Percentiles rank a stretch among this genome's conserved stretches.
These are phyloP conservation scores for Starmerella stigmatis DNA, from an alignment of 805 yeast species.

Conservation along the genomic window DNA sequence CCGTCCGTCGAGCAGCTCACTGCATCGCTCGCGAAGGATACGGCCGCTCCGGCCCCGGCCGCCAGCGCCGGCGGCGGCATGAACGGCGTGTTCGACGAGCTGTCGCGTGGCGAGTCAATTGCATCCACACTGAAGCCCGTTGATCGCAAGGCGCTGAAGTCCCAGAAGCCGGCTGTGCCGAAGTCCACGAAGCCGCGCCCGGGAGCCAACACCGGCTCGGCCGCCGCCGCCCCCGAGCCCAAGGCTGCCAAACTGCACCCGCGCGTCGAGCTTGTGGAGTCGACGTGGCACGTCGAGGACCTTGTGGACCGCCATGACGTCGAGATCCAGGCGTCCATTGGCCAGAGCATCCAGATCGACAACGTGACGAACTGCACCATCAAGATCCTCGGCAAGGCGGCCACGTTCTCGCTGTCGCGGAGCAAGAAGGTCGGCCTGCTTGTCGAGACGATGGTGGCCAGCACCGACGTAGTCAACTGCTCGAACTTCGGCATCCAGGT, in stretches of 20 bases:
- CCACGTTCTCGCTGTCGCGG: constrained; percentile 70
- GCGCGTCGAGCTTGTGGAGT: constrained; percentile 64
- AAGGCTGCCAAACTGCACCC: constrained; percentile 41
- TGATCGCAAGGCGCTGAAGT: constrained; percentile 90
- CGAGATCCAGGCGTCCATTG: constrained; percentile 68
- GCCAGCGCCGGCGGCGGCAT: constrained; percentile 41
- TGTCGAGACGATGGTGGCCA: constrained; percentile 74
- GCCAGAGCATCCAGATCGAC: constrained; percentile 83
- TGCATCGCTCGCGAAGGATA: constrained; percentile 23
- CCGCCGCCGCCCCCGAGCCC: constrained; percentile 24
- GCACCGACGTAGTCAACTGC: constrained; percentile 78
- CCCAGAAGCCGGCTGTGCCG: constrained; percentile 52
- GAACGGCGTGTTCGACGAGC: constrained; percentile 82
- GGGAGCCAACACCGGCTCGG: constrained; percentile 20
- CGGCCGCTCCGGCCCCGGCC: constrained; percentile 21
- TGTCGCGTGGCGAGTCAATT: constrained; percentile 74
- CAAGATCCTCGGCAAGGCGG: constrained; percentile 82
- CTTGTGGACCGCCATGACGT: constrained; percentile 53
- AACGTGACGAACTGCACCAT: constrained; percentile 63
- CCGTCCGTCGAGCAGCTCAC: constrained; percentile 66
- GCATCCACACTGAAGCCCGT: constrained; percentile 84
- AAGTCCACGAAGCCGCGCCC: constrained; percentile 43
- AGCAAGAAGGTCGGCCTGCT: constrained; percentile 66
- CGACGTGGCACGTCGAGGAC: constrained; percentile 83
- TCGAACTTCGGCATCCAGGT: constrained; percentile 75